Evolutionary conservation across 352 stramenopile genomes (phyloP).

Genomic region (Pythium utonaiense): DNA sequence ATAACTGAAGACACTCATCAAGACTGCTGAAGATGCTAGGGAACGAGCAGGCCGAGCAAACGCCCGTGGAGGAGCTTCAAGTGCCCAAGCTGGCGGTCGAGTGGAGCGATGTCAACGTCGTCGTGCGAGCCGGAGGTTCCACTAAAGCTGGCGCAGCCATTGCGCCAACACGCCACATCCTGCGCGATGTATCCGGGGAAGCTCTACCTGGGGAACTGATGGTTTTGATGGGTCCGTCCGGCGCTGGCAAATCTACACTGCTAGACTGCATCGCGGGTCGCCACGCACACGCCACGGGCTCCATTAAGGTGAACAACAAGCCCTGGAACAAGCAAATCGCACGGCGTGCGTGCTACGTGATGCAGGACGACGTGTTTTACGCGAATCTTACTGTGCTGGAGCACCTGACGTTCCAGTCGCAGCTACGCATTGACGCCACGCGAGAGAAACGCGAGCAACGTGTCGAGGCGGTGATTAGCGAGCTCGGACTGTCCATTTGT

Average conservation of each 20-base stretch:
- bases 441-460: background rate
- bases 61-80: background rate
- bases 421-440: conserved; percentile 35
- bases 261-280: conserved; percentile 45
- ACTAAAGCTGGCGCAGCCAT: background rate
- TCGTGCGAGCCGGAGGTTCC: background rate
- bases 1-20: too few species aligned
- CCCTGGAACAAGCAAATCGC: conserved; percentile 6
- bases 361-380: conserved; percentile 91
- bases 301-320: conserved; percentile 31
- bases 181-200: conserved; percentile 2
- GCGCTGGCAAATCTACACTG: conserved; percentile 49
- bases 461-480: conserved; percentile 33
- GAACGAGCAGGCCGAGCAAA: background rate
- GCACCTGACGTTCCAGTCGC: conserved; percentile 84
- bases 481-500: conserved; percentile 35
- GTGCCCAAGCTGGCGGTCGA: conserved; percentile 5
- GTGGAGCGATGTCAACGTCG: conserved; percentile 5
- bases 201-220: conserved; percentile 35
- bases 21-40: too few species aligned
- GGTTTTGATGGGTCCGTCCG: conserved; percentile 56
- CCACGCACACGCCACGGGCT: conserved; percentile 21
- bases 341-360: conserved; percentile 67
- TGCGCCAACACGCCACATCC: conserved; percentile 6
- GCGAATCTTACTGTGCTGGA: conserved; percentile 83